Conservation (phyloP, 495 filamentous ascomycete species). For the Evernia prunastri region DNA sequence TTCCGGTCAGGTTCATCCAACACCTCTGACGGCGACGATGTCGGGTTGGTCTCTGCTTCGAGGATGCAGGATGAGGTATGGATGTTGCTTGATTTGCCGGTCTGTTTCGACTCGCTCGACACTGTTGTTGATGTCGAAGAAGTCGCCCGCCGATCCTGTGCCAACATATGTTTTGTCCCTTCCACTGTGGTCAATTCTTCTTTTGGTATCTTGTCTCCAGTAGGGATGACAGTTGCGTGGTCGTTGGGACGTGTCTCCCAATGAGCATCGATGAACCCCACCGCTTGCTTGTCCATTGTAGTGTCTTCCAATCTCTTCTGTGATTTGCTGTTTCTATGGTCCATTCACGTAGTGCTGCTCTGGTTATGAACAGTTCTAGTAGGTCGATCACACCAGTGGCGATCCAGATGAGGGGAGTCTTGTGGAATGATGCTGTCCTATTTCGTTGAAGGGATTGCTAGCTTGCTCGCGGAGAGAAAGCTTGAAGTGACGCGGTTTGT, state of each 20-base stretch:
- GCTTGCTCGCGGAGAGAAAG: neutral
- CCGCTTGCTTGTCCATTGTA: neutral
- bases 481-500: neutral
- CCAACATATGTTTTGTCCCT: neutral
- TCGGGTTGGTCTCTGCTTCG: neutral
- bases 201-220: slow-evolving; percentile 80
- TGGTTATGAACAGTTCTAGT: neutral
- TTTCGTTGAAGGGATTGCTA: neutral
- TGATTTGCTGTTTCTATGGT: neutral
- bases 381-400: neutral
- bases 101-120: neutral
- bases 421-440: neutral
- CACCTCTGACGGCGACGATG: neutral
- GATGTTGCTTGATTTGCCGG: neutral
- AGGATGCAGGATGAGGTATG: neutral
- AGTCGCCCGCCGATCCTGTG: too few species aligned
- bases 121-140: neutral
- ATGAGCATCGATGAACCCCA: neutral
- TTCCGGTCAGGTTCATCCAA: neutral
- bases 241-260: neutral
- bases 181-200: slow-evolving; percentile 37
- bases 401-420: neutral
- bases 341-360: neutral
- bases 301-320: neutral
- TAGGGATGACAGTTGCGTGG: neutral